phyloP scores from a whole-genome alignment of 2,329 filamentous ascomycete species.

The Cryphonectria naterciae region DNA sequence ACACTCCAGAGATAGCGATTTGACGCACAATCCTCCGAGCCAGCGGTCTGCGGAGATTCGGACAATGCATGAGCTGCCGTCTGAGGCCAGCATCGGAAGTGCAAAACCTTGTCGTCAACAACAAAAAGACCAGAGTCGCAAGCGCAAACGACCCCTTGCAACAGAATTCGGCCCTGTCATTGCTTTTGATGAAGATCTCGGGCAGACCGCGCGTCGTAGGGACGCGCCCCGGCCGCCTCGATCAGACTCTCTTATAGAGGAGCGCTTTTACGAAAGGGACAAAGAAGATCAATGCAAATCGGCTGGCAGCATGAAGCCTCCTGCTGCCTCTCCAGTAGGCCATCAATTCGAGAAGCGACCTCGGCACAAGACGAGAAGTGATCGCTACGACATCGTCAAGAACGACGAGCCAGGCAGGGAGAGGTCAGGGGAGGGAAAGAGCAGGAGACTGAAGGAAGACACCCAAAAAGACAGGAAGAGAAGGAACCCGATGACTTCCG shows the following conservation, averaged over 20 bases:
- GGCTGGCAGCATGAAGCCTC: constrained; percentile 1
- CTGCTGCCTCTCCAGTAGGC: background rate
- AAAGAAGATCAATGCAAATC: constrained; percentile 7
- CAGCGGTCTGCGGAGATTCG: background rate
- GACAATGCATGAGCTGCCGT: background rate
- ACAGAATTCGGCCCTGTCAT: background rate
- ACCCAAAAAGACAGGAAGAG: constrained; percentile 34
- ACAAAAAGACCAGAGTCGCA: constrained; percentile 3
- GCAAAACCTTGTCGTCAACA: background rate
- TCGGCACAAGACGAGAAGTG: constrained; percentile 59
- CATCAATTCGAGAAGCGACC: constrained; percentile 37
- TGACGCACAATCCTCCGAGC: background rate
- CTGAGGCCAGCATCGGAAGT: background rate
- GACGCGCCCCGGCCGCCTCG: background rate
- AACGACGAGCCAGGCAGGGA: constrained; percentile 8
- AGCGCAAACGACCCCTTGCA: background rate
- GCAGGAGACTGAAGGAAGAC: constrained; percentile 31
- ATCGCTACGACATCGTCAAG: constrained; percentile 56
- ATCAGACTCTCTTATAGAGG: constrained; percentile 2
- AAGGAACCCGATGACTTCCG: constrained; percentile 40
- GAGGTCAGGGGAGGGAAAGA: constrained; percentile 34
- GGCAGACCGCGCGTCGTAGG: background rate
- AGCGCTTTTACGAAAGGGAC: constrained; percentile 8
- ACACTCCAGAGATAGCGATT: background rate
- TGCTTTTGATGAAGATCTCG: background rate